Base-by-base conservation (phyloP, 2,329 filamentous ascomycete species). In the Boeremia exigua region DNA sequence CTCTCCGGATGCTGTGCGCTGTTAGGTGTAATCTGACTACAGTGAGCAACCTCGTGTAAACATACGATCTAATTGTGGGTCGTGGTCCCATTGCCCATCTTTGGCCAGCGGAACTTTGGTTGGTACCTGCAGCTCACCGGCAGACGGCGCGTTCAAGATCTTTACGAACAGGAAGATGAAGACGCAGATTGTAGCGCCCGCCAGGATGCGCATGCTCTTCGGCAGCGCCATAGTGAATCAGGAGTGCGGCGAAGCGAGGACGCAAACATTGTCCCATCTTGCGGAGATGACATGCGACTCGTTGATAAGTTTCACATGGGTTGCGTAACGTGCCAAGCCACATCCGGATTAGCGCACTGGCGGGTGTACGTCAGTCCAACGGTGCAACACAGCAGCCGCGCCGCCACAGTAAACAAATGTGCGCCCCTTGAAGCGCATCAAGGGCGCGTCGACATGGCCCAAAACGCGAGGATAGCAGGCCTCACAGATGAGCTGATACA, bases 51-150 rank as follows among this genome's bases (percentile, higher is more conserved):
- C 8, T 19, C 12, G 7, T 9, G 23, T 40, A 14, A n/a, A 78
- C 90, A 74, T 81, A 96, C 93, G 87, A 77, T 97, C 92, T 70
- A 93, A 75, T 70, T 94, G 91, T 51, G 94, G 94, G 78, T 98
- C 94, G 57, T 86, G 84, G 65, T 89, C 86, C 78, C 89, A 86
- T 71, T 88, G 84, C 63, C 82, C 79, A 63, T 81, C 71, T 78
- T 74, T 79, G 77, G 61, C 78, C 76, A 62, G 59, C 40, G 64
- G 52, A 47, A 53, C 49, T 43, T 58, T 64, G 60, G 44, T 61
- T 64, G 73, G 75, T 46, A 69, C 49, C 40, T 75, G 74, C 62
- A 78, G 65, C 43, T 74, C 64, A 33, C 78, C 77, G 19, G 84
- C 80, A 29, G 53, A 50, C 15, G 84, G 81, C 8, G 85, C 82